Evolutionary conservation across 2,329 filamentous ascomycete genomes (phyloP).

Genomic region (Xylariales sp.): DNA sequence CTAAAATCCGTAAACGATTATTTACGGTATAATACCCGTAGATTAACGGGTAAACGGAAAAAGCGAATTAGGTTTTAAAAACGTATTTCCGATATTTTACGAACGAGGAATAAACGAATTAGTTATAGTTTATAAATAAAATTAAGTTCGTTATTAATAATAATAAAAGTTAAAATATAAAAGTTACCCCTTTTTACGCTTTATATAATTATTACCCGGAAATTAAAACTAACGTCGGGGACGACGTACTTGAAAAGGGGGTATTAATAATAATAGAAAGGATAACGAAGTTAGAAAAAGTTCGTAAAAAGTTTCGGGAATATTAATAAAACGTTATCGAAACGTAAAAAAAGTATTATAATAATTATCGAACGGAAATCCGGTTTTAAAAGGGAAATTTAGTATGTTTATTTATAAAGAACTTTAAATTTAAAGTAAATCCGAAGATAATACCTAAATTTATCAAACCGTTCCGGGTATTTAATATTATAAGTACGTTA

Average conservation of each 20-base stretch:
- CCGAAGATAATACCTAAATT: too few species aligned
- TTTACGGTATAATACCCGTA: background rate
- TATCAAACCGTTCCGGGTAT: too few species aligned
- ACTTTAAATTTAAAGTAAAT: background rate
- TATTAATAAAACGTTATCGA: too few species aligned
- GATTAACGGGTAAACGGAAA: background rate
- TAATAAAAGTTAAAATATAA: background rate
- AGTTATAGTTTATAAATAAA: background rate
- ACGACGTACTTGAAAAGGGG: background rate
- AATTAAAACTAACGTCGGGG: too few species aligned
- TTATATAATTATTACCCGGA: background rate
- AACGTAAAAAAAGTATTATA: too few species aligned
- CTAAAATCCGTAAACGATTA: constrained; percentile 1
- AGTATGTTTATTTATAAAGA: constrained; percentile 1
- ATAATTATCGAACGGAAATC: too few species aligned
- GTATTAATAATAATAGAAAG: constrained; percentile 2
- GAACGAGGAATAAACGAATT: too few species aligned
- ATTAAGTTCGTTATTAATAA: background rate
- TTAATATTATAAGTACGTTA: background rate
- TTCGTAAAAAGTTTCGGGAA: background rate
- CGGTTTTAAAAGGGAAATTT: background rate
- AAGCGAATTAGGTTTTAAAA: background rate
- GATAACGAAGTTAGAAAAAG: too few species aligned
- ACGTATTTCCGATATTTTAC: background rate
- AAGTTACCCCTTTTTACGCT: background rate